phyloP scores from a whole-genome alignment of 495 filamentous ascomycete genomes.

The Apodospora peruviana region DNA sequence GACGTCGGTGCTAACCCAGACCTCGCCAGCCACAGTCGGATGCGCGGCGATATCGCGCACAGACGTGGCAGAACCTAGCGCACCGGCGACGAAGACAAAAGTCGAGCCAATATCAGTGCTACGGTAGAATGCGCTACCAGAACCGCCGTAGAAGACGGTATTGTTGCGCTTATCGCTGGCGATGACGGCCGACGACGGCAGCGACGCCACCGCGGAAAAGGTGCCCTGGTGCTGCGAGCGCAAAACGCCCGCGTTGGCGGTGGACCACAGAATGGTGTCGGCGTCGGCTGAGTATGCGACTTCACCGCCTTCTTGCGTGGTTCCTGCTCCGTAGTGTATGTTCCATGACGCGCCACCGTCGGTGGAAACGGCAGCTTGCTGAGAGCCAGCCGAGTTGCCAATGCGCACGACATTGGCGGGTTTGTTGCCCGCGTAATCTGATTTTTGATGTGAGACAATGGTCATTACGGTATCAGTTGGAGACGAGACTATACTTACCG shows the following conservation, averaged over 20 bases:
- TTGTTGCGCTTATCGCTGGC: conserved; percentile 49
- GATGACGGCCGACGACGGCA: conserved; percentile 42
- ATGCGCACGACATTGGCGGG: conserved; percentile 48
- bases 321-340: conserved; percentile 39
- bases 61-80: conserved; percentile 29
- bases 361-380: conserved; percentile 36
- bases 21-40: conserved; percentile 43
- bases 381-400: conserved; percentile 40
- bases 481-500: conserved; percentile 12
- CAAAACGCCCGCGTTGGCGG: conserved; percentile 32
- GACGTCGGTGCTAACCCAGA: conserved; percentile 47
- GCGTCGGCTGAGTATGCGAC: conserved; percentile 49
- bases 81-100: conserved; percentile 31
- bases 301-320: conserved; percentile 35
- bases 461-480: conserved; percentile 1
- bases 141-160: conserved; percentile 48
- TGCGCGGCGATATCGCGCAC: conserved; percentile 46
- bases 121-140: conserved; percentile 38
- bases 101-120: conserved; percentile 39
- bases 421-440: conserved; percentile 52
- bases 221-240: conserved; percentile 34
- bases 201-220: conserved; percentile 39
- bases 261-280: conserved; percentile 47
- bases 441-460: no score
- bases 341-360: conserved; percentile 44